phyloP scores from a whole-genome alignment of 345 rosid species.

The Populus pruinosa region DNA sequence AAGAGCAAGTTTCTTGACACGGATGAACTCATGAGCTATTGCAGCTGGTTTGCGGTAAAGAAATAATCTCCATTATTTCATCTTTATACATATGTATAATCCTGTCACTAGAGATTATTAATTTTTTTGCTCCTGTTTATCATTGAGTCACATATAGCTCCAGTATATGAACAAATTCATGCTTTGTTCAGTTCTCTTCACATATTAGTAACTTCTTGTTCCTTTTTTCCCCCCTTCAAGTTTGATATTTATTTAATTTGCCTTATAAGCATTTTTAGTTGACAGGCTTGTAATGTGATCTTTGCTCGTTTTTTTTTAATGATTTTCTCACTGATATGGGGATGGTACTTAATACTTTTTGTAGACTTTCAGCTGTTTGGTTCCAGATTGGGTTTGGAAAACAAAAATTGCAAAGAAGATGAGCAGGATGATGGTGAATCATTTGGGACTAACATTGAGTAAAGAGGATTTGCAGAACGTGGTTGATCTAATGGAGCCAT shows the following conservation, averaged over 20 bases:
- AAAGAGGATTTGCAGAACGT: conserved; percentile 81
- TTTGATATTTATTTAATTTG: background rate
- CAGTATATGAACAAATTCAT: background rate
- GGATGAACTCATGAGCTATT: conserved; percentile 85
- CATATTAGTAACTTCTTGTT: background rate
- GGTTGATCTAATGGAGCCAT: conserved; percentile 97
- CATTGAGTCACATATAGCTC: background rate
- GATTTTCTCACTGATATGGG: background rate
- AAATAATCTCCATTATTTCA: conserved; percentile 2
- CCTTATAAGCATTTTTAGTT: background rate
- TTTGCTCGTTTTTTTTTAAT: background rate
- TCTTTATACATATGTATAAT: background rate
- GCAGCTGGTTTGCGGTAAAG: conserved; percentile 91
- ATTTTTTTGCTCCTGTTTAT: background rate
- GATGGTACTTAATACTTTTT: background rate
- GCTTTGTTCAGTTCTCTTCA: background rate
- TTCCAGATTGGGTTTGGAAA: conserved; percentile 69
- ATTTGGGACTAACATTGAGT: conserved; percentile 77
- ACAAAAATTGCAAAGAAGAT: conserved; percentile 50
- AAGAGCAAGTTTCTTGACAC: conserved; percentile 84
- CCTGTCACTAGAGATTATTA: background rate
- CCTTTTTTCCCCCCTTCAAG: background rate
- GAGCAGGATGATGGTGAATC: conserved; percentile 79
- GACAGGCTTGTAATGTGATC: background rate
- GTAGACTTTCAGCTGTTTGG: conserved; percentile 64